Conservation (phyloP, 305 asterid genomes). For the Plantago coronopus region DNA sequence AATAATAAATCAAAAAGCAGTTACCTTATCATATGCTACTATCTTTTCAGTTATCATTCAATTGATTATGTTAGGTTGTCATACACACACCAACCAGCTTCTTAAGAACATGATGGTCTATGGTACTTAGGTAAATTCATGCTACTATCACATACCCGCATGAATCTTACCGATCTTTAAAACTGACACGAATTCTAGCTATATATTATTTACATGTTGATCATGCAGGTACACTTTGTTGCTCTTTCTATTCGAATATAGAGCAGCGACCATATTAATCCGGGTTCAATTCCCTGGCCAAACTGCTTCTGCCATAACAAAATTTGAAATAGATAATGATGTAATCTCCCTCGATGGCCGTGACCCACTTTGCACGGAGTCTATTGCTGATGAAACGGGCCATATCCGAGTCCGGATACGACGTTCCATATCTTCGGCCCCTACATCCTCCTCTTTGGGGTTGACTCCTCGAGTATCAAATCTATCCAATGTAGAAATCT, state of each 20-base stretch:
- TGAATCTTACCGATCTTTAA: no score
- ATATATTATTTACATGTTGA: no score
- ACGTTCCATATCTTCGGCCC: conserved; percentile 55
- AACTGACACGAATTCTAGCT: no score
- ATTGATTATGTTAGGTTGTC: no score
- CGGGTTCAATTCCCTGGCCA: conserved; percentile 55
- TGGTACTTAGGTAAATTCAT: no score
- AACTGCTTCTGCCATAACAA: conserved; percentile 51
- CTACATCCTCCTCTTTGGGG: conserved; percentile 52
- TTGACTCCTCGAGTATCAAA: conserved; percentile 60
- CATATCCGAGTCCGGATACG: conserved; percentile 59
- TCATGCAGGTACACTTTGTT: conserved; percentile 59
- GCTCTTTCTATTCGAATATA: conserved; percentile 61
- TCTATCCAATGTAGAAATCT: conserved; percentile 58
- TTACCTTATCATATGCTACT: no score
- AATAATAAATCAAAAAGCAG: no score
- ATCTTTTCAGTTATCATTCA: no score
- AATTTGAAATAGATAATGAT: conserved; percentile 51
- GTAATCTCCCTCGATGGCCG: conserved; percentile 71
- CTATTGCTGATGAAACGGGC: conserved; percentile 49
- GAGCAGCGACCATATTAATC: conserved; percentile 65
- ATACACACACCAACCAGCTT: no score
- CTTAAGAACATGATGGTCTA: no score
- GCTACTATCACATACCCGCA: no score
- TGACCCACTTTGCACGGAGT: conserved; percentile 61